Percentiles rank a stretch among this genome's conserved stretches.
phyloP scores from a whole-genome alignment of 2,329 filamentous ascomycete genomes.

The Lasiodiplodia sp. region DNA sequence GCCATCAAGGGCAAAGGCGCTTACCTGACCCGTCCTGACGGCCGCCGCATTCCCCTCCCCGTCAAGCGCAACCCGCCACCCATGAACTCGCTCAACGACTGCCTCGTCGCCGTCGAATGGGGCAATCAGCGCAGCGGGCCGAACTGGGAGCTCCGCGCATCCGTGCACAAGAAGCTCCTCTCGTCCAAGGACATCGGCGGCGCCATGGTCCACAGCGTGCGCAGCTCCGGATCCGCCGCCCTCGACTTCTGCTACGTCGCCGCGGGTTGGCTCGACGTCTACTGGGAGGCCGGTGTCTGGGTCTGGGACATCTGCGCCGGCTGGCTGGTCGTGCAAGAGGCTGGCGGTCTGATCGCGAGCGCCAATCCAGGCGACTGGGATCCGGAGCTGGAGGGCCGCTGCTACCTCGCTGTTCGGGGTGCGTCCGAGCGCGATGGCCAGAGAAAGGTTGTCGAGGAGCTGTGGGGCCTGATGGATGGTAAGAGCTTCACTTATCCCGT shows the following conservation, averaged over 20 bases:
- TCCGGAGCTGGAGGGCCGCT: conserved; percentile 42
- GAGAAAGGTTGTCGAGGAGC: conserved; percentile 42
- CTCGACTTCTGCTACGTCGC: conserved; percentile 50
- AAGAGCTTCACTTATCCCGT: conserved; percentile 39
- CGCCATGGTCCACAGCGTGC: conserved; percentile 44
- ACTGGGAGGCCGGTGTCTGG: conserved; percentile 48
- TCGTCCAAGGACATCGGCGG: conserved; percentile 40
- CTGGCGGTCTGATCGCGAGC: conserved; percentile 46
- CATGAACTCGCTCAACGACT: conserved; percentile 41
- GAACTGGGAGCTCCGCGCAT: conserved; percentile 46
- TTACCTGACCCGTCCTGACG: conserved; percentile 37
- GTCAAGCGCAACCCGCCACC: conserved; percentile 39
- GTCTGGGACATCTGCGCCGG: conserved; percentile 48
- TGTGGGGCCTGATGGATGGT: conserved; percentile 47
- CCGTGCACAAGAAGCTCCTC: conserved; percentile 40
- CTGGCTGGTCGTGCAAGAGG: conserved; percentile 48
- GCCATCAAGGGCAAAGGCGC: conserved; percentile 45
- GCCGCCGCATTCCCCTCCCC: conserved; percentile 40
- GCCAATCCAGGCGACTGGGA: conserved; percentile 48
- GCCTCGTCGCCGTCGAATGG: conserved; percentile 47
- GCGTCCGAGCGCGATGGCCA: conserved; percentile 42
- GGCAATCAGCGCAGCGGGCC: conserved; percentile 45
- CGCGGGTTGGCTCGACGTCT: conserved; percentile 43
- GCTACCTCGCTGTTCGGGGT: conserved; percentile 44
- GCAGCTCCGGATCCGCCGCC: conserved; percentile 45